Evolutionary conservation across 176 grass and related monocot species (phyloP).

Genomic region (Aegilops speltoides): DNA sequence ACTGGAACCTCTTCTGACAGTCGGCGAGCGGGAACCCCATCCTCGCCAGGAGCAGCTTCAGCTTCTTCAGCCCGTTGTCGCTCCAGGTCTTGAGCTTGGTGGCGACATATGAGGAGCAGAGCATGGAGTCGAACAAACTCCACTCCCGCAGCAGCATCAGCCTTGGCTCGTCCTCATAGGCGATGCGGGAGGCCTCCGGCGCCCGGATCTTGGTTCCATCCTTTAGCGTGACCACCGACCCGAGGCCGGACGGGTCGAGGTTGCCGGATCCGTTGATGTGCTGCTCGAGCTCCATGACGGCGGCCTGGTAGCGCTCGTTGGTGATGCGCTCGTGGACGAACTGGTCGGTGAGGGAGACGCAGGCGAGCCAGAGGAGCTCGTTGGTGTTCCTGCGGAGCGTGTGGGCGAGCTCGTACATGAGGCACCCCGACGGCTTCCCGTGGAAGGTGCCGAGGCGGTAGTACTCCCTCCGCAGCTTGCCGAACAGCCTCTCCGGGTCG

Average conservation of each 20-base stretch:
- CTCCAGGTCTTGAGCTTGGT: conserved; percentile 94
- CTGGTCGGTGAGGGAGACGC: conserved; percentile 84
- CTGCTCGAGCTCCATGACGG: conserved; percentile 87
- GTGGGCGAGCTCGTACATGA: conserved; percentile 89
- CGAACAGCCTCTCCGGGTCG: conserved; percentile 63
- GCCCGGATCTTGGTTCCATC: conserved; percentile 78
- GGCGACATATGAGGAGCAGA: conserved; percentile 73
- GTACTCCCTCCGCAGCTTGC: conserved; percentile 60
- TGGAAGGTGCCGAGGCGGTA: conserved; percentile 85
- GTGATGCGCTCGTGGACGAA: conserved; percentile 93
- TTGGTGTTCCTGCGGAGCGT: conserved; percentile 72
- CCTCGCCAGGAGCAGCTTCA: conserved; percentile 76
- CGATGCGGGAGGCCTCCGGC: conserved; percentile 64
- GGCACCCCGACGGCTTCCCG: conserved; percentile 81
- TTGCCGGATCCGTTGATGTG: conserved; percentile 79
- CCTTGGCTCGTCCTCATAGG: conserved; percentile 80
- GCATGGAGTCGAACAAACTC: conserved; percentile 90
- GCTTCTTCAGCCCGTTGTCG: conserved; percentile 85
- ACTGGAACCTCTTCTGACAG: conserved; percentile 85
- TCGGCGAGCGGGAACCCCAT: conserved; percentile 85
- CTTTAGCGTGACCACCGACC: conserved; percentile 62
- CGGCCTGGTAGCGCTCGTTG: conserved; percentile 83
- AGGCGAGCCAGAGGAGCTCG: conserved; percentile 87
- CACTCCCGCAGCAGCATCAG: conserved; percentile 79
- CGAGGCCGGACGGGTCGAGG: conserved; percentile 40